A percentile compares a stretch with the other conserved stretches of the same genome.
These are phyloP conservation scores for Pseudopithomyces chartarum DNA, from an alignment of 2,329 filamentous ascomycete genomes.

Conservation along the genomic window DNA sequence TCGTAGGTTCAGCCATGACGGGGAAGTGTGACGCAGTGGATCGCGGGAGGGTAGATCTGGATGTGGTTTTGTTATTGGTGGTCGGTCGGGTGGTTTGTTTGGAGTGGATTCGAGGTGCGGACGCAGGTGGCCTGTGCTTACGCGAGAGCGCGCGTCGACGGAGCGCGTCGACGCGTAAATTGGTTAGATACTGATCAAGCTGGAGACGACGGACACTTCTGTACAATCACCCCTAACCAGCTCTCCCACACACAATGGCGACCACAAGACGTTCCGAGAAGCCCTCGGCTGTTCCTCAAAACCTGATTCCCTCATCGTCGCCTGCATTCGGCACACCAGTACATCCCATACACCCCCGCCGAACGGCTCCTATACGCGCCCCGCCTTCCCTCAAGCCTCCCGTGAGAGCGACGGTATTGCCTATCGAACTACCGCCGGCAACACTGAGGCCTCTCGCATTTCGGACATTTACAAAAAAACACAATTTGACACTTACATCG, in stretches of 20 bases:
- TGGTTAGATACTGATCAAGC: conserved; percentile 13
- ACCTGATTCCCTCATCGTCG: conserved; percentile 82
- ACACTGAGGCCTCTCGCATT: conserved; percentile 91
- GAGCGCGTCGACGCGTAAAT: conserved; percentile 31
- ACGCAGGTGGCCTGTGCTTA: conserved; percentile 17
- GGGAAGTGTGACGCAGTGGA: background rate
- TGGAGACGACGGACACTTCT: background rate
- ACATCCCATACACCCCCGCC: conserved; percentile 70
- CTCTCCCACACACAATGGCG: conserved; percentile 24
- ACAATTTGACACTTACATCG: conserved; percentile 89
- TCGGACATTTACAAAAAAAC: conserved; percentile 95
- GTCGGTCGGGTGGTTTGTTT: conserved; percentile 1
- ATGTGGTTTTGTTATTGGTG: background rate
- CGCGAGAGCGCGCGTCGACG: conserved; percentile 14
- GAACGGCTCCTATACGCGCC: conserved; percentile 48
- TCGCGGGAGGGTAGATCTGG: background rate
- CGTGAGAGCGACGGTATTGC: conserved; percentile 68
- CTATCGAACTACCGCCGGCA: conserved; percentile 85
- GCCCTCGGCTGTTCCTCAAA: conserved; percentile 42
- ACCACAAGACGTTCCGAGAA: conserved; percentile 37
- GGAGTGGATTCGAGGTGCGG: background rate
- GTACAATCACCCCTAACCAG: background rate
- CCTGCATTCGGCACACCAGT: conserved; percentile 87
- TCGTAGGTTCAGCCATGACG: conserved; percentile 32
- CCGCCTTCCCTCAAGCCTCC: conserved; percentile 58